These are phyloP conservation scores for Rhodomyrtus psidioides DNA, from an alignment of 441 rosid species.

Conservation along the genomic window DNA sequence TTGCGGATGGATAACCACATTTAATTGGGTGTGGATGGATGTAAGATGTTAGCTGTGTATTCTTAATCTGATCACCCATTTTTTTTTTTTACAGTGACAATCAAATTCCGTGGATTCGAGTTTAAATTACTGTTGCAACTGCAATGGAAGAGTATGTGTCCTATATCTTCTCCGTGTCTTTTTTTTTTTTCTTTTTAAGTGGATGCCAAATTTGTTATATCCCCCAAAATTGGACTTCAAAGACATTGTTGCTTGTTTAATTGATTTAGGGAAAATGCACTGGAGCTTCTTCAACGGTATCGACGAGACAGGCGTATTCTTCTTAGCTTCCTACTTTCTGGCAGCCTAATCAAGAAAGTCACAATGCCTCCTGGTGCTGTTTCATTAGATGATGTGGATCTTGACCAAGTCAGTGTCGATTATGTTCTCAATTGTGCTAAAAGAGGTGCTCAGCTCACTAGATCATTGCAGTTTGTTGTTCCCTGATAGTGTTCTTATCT, in stretches of 20 bases:
- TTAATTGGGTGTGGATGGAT: not conserved
- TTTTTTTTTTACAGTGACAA: not conserved
- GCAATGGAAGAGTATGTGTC: conserved; percentile 48
- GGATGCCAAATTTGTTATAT: not conserved
- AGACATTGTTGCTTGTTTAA: not conserved
- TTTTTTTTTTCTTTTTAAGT: not conserved
- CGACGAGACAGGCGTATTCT: conserved; percentile 81
- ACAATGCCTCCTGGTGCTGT: conserved; percentile 99
- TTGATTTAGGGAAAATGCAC: conserved; percentile 54
- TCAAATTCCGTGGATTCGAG: not conserved
- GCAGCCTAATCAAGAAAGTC: conserved; percentile 88
- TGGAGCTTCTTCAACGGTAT: conserved; percentile 76
- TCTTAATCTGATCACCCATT: not conserved
- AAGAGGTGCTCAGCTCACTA: conserved; percentile 43
- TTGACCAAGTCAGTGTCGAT: conserved; percentile 98
- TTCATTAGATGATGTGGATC: conserved; percentile 92
- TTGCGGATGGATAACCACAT: not conserved
- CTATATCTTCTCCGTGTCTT: not conserved
- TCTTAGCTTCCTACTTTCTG: conserved; percentile 75
- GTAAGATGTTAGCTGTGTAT: not conserved
- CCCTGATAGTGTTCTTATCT: not conserved
- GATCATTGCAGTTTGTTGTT: not conserved
- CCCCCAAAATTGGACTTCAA: not conserved
- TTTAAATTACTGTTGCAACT: not conserved
- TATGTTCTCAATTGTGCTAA: conserved; percentile 81